Evolutionary conservation across 1,139 yeast genomes (phyloP), one percentile per base, ranked within the genome.

Genomic region (Magnusiomyces starmeri): DNA sequence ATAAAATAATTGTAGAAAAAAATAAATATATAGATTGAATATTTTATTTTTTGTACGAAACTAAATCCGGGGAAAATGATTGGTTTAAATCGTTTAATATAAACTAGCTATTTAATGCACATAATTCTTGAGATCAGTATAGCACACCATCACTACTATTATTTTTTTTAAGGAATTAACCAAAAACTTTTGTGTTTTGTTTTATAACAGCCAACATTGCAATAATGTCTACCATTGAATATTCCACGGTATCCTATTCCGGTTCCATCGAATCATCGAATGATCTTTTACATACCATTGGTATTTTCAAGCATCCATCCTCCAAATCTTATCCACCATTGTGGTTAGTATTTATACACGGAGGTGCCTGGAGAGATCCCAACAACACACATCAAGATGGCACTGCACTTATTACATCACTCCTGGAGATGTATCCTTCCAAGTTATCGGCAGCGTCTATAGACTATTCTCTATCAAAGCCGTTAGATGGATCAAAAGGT

Each of bases 351-450:
- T 81, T 79, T 58, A 75, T 88, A 39, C 96, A 88, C 65, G 96
- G 96, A 0, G 96, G 96, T 0, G 95, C 92, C 0, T 88, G 96
- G 96, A 71, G 86, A 58, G 95, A 85, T 62, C 80, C 82, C 0
- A 65, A 58, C 1, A 82, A 83, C 62, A 79, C 86, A 0, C 76
- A 66, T 48, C 68, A 73, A 46, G 94, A 85, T 62, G 81, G 79
- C 53, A 69, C 70, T 18, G 61, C 62, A 3, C 61, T 83, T 53
- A 65, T 73, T 2, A 53, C 49, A 1, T 25, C 47, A 4, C 54
- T 67, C 12, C 56, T 60, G 7, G 22, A 42, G 16, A 41, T 26
- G 24, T 51, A 51, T 39, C 48, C 58, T 6, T 54, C 57, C 25
- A 20, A 34, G 10, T 16, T 24, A 10, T 46, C 53, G 9, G 56